These are phyloP conservation scores for Lophiostoma macrostomum DNA, from an alignment of 495 filamentous ascomycete genomes.

Conservation along the genomic window DNA sequence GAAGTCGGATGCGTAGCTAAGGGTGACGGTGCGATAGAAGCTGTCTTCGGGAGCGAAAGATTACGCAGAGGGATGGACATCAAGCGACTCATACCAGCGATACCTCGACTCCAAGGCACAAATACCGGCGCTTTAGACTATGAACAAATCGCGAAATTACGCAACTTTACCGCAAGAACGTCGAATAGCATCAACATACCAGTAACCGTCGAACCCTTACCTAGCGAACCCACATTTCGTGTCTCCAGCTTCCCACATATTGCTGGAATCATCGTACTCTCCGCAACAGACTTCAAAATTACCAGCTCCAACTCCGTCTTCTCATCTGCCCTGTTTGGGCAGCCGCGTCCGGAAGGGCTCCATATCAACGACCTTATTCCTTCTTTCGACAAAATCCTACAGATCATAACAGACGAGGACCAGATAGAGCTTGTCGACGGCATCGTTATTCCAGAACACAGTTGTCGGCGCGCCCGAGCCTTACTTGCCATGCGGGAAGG, in stretches of 20 bases:
- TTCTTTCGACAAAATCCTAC: slow-evolving; percentile 77
- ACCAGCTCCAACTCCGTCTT: slow-evolving; percentile 94
- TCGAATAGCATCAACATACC: slow-evolving; percentile 73
- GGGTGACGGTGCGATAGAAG: slow-evolving; percentile 63
- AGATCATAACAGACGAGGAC: slow-evolving; percentile 81
- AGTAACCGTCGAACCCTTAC: slow-evolving; percentile 65
- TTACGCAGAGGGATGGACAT: slow-evolving; percentile 66
- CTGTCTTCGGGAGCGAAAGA: slow-evolving; percentile 76
- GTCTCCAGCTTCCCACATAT: slow-evolving; percentile 95
- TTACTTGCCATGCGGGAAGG: slow-evolving; percentile 78
- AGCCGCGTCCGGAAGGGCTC: slow-evolving; percentile 74
- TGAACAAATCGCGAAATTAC: slow-evolving; percentile 62
- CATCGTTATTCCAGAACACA: slow-evolving; percentile 95
- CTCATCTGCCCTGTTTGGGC: slow-evolving; percentile 84
- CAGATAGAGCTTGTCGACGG: slow-evolving; percentile 78
- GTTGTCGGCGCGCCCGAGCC: slow-evolving; percentile 83
- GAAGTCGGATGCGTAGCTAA: slow-evolving; percentile 66
- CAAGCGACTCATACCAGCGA: slow-evolving; percentile 69
- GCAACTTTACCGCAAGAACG: slow-evolving; percentile 78
- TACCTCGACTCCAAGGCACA: slow-evolving; percentile 68
- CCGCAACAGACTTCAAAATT: slow-evolving; percentile 69
- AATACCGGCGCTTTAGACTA: slow-evolving; percentile 66
- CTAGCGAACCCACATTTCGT: slow-evolving; percentile 62
- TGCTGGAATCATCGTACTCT: slow-evolving; percentile 90
- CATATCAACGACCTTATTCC: slow-evolving; percentile 79